phyloP scores from a whole-genome alignment of 441 rosid genomes.

The Viola pubescens region DNA sequence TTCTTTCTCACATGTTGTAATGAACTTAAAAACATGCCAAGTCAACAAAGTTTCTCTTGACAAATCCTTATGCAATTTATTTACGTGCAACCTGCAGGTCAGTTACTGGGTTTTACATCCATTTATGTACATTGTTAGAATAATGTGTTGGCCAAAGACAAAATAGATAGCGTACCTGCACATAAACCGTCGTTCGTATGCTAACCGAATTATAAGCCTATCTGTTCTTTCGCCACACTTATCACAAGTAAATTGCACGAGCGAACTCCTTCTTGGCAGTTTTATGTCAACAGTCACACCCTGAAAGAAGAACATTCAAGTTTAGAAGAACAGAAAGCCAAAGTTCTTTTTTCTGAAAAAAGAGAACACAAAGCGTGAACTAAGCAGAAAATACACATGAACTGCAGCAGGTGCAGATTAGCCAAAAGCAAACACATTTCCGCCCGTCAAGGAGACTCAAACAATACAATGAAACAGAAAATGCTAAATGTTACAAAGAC shows the following conservation, averaged over 20 bases:
- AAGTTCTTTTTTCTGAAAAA: background rate
- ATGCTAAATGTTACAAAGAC: background rate
- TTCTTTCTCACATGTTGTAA: background rate
- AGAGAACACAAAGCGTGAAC: too few species aligned
- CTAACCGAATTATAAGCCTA: constrained; percentile 69
- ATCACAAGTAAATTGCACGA: constrained; percentile 62
- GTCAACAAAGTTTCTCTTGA: background rate
- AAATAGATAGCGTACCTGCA: constrained; percentile 42
- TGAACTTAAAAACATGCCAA: background rate
- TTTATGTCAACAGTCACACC: constrained; percentile 48
- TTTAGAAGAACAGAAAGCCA: background rate
- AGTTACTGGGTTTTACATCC: background rate
- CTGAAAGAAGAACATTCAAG: constrained; percentile 21
- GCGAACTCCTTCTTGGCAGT: constrained; percentile 75
- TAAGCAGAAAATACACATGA: too few species aligned
- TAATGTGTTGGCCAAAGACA: background rate
- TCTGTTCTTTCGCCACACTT: constrained; percentile 74
- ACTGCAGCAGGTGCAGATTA: background rate
- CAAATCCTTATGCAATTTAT: background rate
- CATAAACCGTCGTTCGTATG: constrained; percentile 78
- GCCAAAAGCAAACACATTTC: background rate
- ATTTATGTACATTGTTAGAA: too few species aligned
- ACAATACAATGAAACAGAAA: background rate
- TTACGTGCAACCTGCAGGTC: background rate
- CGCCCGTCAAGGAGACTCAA: background rate